These are phyloP conservation scores for Sequoiadendron giganteum DNA, from an alignment of 75 land plant species.

Conservation along the genomic window DNA sequence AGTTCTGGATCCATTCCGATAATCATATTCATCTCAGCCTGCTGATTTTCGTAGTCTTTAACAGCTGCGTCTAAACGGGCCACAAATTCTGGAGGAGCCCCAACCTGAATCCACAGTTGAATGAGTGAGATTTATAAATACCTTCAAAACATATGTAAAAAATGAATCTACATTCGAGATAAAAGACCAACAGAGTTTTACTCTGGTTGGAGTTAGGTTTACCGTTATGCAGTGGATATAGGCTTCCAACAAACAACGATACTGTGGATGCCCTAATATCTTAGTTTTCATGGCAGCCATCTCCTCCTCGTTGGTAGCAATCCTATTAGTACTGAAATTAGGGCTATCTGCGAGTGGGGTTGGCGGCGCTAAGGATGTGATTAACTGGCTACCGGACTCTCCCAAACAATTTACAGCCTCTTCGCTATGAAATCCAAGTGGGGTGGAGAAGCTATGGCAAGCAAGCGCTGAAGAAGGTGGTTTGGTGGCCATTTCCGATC, in stretches of 20 bases:
- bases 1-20: conserved; percentile 79
- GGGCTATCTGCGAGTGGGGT: background rate
- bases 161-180: no score
- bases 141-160: no score
- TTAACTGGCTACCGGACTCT: background rate
- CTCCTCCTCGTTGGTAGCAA: background rate
- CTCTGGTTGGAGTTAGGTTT: no score
- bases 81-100: no score
- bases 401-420: background rate
- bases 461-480: background rate
- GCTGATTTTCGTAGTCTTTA: background rate
- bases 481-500: background rate
- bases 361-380: background rate
- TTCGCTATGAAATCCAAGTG: background rate
- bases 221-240: no score
- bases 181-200: no score
- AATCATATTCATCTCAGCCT: conserved; percentile 15
- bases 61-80: no score
- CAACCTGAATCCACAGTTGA: no score
- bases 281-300: no score
- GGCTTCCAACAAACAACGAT: no score
- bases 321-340: background rate
- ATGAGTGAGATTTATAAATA: no score
- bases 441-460: background rate
- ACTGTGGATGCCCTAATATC: no score